Conservation (phyloP, 139 green algal genomes). For the Asterochloris sp. region DNA sequence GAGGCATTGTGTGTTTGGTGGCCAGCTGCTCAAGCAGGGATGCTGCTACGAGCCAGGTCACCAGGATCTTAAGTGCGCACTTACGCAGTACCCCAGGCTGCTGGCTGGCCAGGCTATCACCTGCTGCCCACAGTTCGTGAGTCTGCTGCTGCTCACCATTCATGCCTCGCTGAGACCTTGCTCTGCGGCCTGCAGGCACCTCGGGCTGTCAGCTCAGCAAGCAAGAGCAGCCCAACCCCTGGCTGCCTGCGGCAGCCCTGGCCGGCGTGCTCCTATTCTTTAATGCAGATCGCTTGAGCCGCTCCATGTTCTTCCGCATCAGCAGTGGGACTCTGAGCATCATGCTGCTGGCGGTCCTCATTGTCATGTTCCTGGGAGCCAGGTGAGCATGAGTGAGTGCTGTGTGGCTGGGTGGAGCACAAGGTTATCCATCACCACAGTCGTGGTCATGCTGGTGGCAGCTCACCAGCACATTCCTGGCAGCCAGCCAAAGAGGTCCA, state of each 20-base stretch:
- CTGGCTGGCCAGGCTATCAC: neutral
- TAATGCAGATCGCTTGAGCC: conserved; percentile 12
- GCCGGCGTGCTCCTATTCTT: conserved; percentile 23
- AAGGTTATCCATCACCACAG: neutral
- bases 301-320: conserved; percentile 34
- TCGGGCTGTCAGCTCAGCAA: neutral
- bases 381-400: conserved; percentile 7
- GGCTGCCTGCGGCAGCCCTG: neutral
- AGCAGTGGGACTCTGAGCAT: conserved; percentile 40
- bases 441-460: neutral
- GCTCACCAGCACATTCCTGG: neutral
- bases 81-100: no score
- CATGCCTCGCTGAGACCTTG: no score
- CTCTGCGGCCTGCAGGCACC: neutral
- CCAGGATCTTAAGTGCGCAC: no score
- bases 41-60: no score
- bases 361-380: conserved; percentile 47
- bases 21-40: no score
- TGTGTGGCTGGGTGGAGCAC: no score
- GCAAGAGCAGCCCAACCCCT: conserved; percentile 3
- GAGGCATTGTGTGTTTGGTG: no score
- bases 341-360: conserved; percentile 34
- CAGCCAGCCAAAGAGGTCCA: neutral
- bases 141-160: neutral
- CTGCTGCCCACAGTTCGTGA: neutral